Evolutionary conservation across 352 stramenopile genomes (phyloP).

Genomic region (Pythium aristosporum): DNA sequence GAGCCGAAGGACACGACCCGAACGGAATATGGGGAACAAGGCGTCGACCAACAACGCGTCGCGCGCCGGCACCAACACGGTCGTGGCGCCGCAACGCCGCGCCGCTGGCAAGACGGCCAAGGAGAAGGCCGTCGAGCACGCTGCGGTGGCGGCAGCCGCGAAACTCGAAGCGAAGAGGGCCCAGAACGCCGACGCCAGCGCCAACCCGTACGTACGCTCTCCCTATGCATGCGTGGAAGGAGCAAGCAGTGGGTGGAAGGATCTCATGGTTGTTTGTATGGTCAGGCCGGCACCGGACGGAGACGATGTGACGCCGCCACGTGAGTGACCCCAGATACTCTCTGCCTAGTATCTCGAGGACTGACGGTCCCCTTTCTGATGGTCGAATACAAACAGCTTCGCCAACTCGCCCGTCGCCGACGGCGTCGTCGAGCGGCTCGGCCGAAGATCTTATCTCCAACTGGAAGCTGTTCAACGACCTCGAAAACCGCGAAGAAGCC

Average conservation of each 20-base stretch:
- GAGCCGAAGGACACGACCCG: neutral
- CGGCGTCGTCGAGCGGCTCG: conserved; percentile 15
- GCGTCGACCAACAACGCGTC: conserved; percentile 6
- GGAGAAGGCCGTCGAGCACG: conserved; percentile 25
- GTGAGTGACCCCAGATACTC: conserved; percentile 5
- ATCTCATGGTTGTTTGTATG: neutral
- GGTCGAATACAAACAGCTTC: conserved; percentile 8
- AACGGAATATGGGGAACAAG: conserved; percentile 27
- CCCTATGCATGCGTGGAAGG: neutral
- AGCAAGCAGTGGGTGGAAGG: neutral
- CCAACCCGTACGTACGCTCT: neutral
- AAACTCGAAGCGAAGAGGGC: conserved; percentile 22
- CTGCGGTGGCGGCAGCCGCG: conserved; percentile 12
- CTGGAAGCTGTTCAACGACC: conserved; percentile 87
- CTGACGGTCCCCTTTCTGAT: neutral
- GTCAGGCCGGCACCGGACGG: conserved; percentile 7
- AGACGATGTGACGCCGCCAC: conserved; percentile 18
- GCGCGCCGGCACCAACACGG: conserved; percentile 12
- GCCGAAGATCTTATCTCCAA: conserved; percentile 70
- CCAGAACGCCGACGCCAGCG: neutral
- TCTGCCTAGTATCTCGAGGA: neutral
- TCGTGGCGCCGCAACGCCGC: conserved; percentile 16
- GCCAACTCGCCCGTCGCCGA: conserved; percentile 22
- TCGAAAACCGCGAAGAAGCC: conserved; percentile 83
- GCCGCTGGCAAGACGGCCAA: conserved; percentile 18